A percentile compares a stretch with the other conserved stretches of the same genome.
Evolutionary conservation across 305 asterid genomes (phyloP).

Genomic region (Fraxinus latifolia): DNA sequence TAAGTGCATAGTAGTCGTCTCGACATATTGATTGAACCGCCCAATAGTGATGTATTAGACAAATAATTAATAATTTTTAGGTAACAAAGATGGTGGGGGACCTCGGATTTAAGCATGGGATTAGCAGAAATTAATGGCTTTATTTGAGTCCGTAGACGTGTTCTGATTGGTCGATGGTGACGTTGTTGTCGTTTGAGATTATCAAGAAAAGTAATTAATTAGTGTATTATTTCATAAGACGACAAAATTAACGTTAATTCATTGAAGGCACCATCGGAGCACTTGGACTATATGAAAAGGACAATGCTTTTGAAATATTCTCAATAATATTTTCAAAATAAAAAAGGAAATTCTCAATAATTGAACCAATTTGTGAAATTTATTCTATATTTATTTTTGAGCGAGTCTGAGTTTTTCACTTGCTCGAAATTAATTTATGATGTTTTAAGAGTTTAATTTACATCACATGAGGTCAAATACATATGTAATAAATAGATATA

Average conservation of each 20-base stretch:
- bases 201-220: background rate
- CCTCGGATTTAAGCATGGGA: slow-evolving; percentile 40
- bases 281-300: background rate
- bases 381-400: background rate
- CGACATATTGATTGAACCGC: background rate
- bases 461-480: background rate
- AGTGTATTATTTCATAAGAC: background rate
- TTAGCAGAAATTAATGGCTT: slow-evolving; percentile 25
- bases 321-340: background rate
- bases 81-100: slow-evolving; percentile 39
- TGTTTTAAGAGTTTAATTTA: background rate
- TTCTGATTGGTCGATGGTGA: slow-evolving; percentile 37
- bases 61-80: slow-evolving; percentile 19
- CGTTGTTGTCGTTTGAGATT: background rate
- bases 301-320: background rate
- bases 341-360: background rate
- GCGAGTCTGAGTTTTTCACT: background rate
- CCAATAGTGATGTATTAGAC: background rate
- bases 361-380: background rate
- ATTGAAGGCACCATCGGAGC: background rate
- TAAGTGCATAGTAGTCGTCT: background rate
- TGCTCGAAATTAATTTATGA: background rate
- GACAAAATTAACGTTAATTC: background rate
- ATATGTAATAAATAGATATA: too few species aligned
- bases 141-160: slow-evolving; percentile 46